Percentiles rank a stretch among this genome's conserved stretches.
phyloP scores from a whole-genome alignment of 1,139 yeast species.

The Diutina scorzettiae region DNA sequence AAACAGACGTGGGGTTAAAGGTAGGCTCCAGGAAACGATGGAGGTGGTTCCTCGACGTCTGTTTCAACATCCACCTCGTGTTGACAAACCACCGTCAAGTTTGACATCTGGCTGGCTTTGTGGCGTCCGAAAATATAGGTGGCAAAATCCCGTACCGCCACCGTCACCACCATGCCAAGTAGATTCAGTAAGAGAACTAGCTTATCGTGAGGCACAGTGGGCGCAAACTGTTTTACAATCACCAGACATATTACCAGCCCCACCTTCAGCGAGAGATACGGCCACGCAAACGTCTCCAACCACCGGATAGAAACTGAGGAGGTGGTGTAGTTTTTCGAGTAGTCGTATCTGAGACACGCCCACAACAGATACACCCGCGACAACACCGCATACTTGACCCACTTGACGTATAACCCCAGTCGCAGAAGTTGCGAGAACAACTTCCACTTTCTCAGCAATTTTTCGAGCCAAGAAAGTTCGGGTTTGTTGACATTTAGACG shows the following conservation, averaged over 20 bases:
- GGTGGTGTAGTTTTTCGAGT: constrained; percentile 16
- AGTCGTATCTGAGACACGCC: constrained; percentile 27
- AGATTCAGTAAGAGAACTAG: constrained; percentile 30
- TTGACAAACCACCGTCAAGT: not conserved
- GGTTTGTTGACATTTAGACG: not conserved
- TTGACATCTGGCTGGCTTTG: constrained; percentile 18
- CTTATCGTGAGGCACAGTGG: constrained; percentile 25
- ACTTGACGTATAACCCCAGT: constrained; percentile 10
- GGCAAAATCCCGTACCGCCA: constrained; percentile 25
- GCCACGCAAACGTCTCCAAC: constrained; percentile 30
- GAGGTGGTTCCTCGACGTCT: not conserved
- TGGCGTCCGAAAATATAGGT: constrained; percentile 21
- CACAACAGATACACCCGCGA: constrained; percentile 15
- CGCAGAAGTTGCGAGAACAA: constrained; percentile 6
- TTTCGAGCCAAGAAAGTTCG: constrained; percentile 9
- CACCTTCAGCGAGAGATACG: constrained; percentile 24
- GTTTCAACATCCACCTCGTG: not conserved
- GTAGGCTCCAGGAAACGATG: not conserved
- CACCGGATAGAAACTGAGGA: constrained; percentile 18
- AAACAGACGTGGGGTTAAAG: too few relatives aligned
- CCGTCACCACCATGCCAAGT: constrained; percentile 28
- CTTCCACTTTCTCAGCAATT: constrained; percentile 8
- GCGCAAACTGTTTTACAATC: constrained; percentile 9
- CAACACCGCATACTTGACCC: constrained; percentile 8
- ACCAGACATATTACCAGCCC: constrained; percentile 16